A percentile compares a stretch with the other conserved stretches of the same genome.
Evolutionary conservation across 345 rosid species (phyloP).

Genomic region (Eucalyptus lansdowneana): DNA sequence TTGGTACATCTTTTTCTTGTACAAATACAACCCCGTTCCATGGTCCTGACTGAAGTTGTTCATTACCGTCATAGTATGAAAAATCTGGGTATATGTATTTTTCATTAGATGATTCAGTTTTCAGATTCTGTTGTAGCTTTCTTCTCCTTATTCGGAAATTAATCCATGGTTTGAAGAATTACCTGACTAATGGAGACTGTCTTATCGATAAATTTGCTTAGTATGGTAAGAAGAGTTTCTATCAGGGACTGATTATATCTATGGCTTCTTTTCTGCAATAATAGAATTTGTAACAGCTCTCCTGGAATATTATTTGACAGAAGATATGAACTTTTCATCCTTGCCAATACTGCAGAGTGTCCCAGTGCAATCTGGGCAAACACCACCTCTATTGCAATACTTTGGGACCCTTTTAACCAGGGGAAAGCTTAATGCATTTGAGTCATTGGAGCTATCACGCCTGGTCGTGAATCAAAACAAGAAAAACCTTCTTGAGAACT

Average conservation of each 20-base stretch:
- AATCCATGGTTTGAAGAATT: not conserved
- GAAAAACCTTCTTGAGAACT: constrained; percentile 90
- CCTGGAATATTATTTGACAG: not conserved
- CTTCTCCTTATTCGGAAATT: not conserved
- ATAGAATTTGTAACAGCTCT: not conserved
- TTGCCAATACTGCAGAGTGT: constrained; percentile 59
- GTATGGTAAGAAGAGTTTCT: not conserved
- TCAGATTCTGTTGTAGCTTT: not conserved
- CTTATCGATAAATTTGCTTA: not conserved
- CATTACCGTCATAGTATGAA: not conserved
- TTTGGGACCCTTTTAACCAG: constrained; percentile 92
- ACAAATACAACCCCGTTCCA: not conserved
- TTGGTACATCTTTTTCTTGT: not conserved
- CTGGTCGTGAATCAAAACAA: constrained; percentile 98
- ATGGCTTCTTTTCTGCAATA: not conserved
- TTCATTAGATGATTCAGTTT: not conserved
- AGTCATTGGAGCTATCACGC: constrained; percentile 95
- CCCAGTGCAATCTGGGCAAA: constrained; percentile 97
- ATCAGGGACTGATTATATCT: not conserved
- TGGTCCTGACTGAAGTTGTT: not conserved
- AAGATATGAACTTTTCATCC: not conserved
- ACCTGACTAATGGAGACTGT: not conserved
- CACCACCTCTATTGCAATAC: constrained; percentile 93
- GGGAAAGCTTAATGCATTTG: constrained; percentile 96
- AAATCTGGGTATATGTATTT: not conserved